Percentiles rank a stretch among this genome's conserved stretches.
Conservation (phyloP, 345 rosid genomes). For the Atalantia buxifolia region DNA sequence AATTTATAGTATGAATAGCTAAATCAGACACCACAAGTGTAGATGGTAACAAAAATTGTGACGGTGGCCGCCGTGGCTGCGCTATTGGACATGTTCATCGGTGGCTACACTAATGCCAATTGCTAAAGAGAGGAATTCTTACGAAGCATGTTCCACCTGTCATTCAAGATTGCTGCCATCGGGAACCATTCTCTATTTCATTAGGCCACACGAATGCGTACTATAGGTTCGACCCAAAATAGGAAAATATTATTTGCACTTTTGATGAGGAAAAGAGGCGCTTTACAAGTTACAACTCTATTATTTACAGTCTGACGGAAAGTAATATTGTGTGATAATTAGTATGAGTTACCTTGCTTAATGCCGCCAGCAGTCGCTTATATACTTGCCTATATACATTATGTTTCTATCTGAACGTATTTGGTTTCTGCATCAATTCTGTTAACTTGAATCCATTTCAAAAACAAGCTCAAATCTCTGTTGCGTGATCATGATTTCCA, state of each 20-base stretch:
- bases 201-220: background rate
- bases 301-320: background rate
- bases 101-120: background rate
- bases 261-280: background rate
- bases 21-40: background rate
- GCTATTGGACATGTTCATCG: too few species aligned
- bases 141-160: background rate
- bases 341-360: background rate
- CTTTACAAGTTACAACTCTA: background rate
- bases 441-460: conserved; percentile 4
- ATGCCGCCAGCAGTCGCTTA: background rate
- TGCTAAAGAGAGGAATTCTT: background rate
- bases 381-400: background rate
- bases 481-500: conserved; percentile 2
- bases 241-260: background rate
- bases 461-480: conserved; percentile 13
- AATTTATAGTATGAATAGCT: background rate
- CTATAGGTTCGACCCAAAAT: background rate
- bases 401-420: background rate
- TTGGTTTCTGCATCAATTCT: background rate
- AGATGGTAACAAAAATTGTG: background rate
- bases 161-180: background rate
- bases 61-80: too few species aligned
- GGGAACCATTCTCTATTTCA: background rate
- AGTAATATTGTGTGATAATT: too few species aligned